Evolutionary conservation across 2,329 filamentous ascomycete species (phyloP).

Genomic region (Paraphaeosphaeria sporulosa): DNA sequence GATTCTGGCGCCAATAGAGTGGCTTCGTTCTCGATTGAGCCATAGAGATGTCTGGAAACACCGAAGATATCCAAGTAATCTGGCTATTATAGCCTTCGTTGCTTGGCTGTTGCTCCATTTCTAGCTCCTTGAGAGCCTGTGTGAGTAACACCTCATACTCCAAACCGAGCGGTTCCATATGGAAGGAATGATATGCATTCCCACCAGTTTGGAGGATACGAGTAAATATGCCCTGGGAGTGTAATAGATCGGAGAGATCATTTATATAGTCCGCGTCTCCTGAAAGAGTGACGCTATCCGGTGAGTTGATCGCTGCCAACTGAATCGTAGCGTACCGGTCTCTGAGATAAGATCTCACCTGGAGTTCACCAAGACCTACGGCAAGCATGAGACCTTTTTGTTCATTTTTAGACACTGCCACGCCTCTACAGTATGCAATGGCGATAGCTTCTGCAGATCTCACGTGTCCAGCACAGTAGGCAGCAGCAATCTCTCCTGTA

Average conservation of each 20-base stretch:
- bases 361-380: neutral
- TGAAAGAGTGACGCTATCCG: slow-evolving; percentile 51
- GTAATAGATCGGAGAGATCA: slow-evolving; percentile 2
- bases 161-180: slow-evolving; percentile 29
- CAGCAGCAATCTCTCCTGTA: slow-evolving; percentile 31
- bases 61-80: slow-evolving; percentile 23
- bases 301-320: slow-evolving; percentile 39
- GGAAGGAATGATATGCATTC: slow-evolving; percentile 38
- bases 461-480: neutral
- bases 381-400: neutral
- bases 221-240: slow-evolving; percentile 13
- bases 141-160: slow-evolving; percentile 16
- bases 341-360: neutral
- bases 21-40: neutral
- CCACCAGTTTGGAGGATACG: slow-evolving; percentile 24
- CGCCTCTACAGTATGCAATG: neutral
- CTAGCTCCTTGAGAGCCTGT: neutral
- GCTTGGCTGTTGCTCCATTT: neutral
- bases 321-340: neutral
- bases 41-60: slow-evolving; percentile 6
- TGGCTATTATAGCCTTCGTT: neutral
- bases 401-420: neutral
- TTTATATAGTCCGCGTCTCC: slow-evolving; percentile 37
- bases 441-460: neutral
- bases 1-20: slow-evolving; percentile 26